These are phyloP conservation scores for Aegilops speltoides DNA, from an alignment of 176 grass and related monocot species.

Conservation along the genomic window DNA sequence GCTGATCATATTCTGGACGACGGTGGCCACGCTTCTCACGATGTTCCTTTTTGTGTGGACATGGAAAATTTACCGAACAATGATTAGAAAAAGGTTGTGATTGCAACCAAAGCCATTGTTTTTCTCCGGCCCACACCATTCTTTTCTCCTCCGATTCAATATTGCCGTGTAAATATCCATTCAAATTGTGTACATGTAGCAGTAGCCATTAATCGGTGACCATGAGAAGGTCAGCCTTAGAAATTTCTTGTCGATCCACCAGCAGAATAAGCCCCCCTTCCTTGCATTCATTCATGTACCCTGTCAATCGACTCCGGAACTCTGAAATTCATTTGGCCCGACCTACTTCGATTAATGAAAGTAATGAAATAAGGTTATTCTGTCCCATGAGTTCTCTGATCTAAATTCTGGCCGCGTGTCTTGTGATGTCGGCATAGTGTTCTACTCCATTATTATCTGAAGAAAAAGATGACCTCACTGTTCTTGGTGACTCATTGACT, in stretches of 20 bases:
- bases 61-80: constrained; percentile 66
- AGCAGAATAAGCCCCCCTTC: constrained; percentile 11
- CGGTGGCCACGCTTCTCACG: constrained; percentile 35
- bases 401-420: neutral
- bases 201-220: constrained; percentile 34
- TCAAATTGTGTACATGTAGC: constrained; percentile 68
- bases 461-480: neutral
- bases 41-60: constrained; percentile 82
- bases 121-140: constrained; percentile 33
- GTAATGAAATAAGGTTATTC: neutral
- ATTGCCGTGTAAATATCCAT: constrained; percentile 72
- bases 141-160: constrained; percentile 44
- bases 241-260: constrained; percentile 5
- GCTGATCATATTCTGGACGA: constrained; percentile 72
- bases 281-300: neutral
- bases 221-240: constrained; percentile 15
- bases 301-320: neutral
- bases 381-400: neutral
- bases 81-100: constrained; percentile 74
- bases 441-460: neutral
- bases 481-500: too few species aligned
- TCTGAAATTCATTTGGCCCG: neutral
- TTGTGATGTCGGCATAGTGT: neutral
- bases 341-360: neutral
- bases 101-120: constrained; percentile 4